Conservation (phyloP, 805 yeast genomes). For the Suhomyces sp. region DNA sequence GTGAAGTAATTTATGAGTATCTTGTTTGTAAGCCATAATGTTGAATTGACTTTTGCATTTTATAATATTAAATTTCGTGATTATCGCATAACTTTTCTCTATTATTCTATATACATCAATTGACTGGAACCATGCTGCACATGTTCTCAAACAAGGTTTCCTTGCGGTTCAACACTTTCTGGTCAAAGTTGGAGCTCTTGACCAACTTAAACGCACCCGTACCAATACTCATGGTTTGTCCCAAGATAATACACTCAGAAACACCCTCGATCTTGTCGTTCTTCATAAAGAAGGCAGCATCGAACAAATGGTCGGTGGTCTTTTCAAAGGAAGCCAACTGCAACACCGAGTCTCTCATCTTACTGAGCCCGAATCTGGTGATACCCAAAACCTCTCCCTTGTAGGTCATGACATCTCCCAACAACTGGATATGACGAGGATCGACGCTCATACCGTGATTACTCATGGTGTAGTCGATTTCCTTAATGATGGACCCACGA, state of each 20-base stretch:
- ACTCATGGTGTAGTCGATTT: conserved; percentile 96
- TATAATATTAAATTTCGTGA: not conserved
- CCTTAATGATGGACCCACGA: conserved; percentile 84
- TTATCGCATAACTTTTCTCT: not conserved
- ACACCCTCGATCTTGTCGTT: conserved; percentile 95
- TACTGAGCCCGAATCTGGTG: conserved; percentile 95
- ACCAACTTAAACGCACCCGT: conserved; percentile 94
- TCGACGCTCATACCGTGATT: conserved; percentile 99
- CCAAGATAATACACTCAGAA: conserved; percentile 93
- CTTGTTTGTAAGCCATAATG: no score
- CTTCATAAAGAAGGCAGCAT: conserved; percentile 98
- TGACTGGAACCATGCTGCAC: conserved; percentile 18
- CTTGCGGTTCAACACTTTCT: conserved; percentile 40
- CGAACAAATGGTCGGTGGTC: conserved; percentile 96
- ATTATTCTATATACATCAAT: conserved; percentile 9
- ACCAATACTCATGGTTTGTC: conserved; percentile 97
- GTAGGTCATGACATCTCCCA: conserved; percentile 98
- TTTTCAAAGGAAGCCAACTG: conserved; percentile 97
- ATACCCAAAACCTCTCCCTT: conserved; percentile 98
- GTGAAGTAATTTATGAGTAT: no score
- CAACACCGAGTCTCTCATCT: conserved; percentile 96
- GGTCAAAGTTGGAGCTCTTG: conserved; percentile 48
- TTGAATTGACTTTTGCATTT: no score
- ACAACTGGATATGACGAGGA: conserved; percentile 96
- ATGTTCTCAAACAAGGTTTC: conserved; percentile 48